phyloP scores from a whole-genome alignment of 345 rosid species.

The Eucalyptus fibrosa region DNA sequence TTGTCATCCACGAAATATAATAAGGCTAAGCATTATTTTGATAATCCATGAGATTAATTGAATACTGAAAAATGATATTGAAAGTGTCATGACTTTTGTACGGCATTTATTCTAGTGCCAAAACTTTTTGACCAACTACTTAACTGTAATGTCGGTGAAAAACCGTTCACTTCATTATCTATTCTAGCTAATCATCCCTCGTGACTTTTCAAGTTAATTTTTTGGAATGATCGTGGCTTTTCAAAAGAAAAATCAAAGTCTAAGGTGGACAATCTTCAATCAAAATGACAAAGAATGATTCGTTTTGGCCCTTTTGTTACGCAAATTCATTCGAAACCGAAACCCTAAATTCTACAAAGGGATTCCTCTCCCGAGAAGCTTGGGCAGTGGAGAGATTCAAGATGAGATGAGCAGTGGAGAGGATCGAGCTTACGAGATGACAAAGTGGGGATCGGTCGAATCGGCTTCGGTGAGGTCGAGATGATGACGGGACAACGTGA shows the following conservation, averaged over 20 bases:
- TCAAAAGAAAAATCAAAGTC: background rate
- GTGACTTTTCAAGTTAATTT: background rate
- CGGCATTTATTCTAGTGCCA: accelerated
- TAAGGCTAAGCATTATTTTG: too few species aligned
- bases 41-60: background rate
- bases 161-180: background rate
- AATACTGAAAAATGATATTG: accelerated
- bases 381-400: background rate
- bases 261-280: background rate
- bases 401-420: background rate
- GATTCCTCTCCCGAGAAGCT: background rate
- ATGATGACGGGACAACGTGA: background rate
- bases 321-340: background rate
- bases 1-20: accelerated
- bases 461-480: background rate
- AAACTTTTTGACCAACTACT: accelerated
- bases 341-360: background rate
- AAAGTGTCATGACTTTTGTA: accelerated
- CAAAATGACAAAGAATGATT: background rate
- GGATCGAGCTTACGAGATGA: background rate
- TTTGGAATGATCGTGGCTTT: background rate
- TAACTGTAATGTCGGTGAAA: accelerated
- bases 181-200: accelerated
- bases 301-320: background rate
- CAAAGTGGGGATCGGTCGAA: background rate